A percentile compares a stretch with the other conserved stretches of the same genome.
phyloP scores from a whole-genome alignment of 164 flowering plant genomes.

The Hamamelis virginiana region DNA sequence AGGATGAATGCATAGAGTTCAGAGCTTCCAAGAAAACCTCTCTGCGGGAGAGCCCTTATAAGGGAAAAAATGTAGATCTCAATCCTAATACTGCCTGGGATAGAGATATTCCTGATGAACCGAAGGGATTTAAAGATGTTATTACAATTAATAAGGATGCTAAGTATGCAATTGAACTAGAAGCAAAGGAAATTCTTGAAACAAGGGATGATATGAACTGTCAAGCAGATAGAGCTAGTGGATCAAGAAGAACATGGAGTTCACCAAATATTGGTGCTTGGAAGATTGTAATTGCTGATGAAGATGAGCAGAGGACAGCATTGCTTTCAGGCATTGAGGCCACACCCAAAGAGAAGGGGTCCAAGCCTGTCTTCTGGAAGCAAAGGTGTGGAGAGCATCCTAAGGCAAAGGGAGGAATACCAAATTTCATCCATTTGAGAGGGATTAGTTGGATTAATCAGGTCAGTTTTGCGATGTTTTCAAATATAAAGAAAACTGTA shows the following conservation, averaged over 20 bases:
- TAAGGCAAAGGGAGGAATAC: slow-evolving; percentile 21
- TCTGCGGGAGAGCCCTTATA: slow-evolving; percentile 9
- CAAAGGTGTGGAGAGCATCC: slow-evolving; percentile 37
- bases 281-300: slow-evolving; percentile 61
- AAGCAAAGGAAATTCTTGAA: slow-evolving; percentile 30
- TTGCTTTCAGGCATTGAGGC: slow-evolving; percentile 26
- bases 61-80: slow-evolving; percentile 16
- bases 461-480: slow-evolving; percentile 31
- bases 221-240: slow-evolving; percentile 35
- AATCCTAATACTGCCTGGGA: slow-evolving; percentile 14
- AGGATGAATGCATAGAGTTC: slow-evolving; percentile 19
- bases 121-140: slow-evolving; percentile 30
- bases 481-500: neutral
- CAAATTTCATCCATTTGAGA: slow-evolving; percentile 19
- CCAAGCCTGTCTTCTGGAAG: slow-evolving; percentile 41
- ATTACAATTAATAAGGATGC: slow-evolving; percentile 28
- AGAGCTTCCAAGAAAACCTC: slow-evolving; percentile 14
- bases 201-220: slow-evolving; percentile 31
- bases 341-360: slow-evolving; percentile 54
- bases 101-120: slow-evolving; percentile 13
- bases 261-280: slow-evolving; percentile 49
- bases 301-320: slow-evolving; percentile 32
- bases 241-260: slow-evolving; percentile 47
- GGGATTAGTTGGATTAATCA: slow-evolving; percentile 37
- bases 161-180: slow-evolving; percentile 37